Base-by-base conservation (phyloP, 2,329 filamentous ascomycete species). In the Aspergillus arachidicola region DNA sequence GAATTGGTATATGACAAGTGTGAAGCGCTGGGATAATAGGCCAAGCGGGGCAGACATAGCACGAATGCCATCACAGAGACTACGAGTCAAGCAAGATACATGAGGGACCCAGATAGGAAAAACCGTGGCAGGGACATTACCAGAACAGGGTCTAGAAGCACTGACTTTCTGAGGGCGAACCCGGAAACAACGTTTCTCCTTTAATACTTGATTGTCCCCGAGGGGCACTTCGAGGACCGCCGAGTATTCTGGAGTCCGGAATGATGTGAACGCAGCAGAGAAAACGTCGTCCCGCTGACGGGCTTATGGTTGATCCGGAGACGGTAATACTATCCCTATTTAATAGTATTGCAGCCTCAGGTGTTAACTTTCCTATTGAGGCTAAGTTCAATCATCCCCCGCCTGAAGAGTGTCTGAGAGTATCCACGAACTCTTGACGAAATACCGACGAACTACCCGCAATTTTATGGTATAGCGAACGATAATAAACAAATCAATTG, bases 171-270 rank as follows among this genome's bases (percentile, higher is more conserved):
- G 50, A 34, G 30, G 50, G 50, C 28, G 53, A 56, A 34, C 60
- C 59, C 57, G 48, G 62, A 50, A 50, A 61, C 41, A 59, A 64
- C 61, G 57, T 56, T 64, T 58, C 48, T 66, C 50, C 70, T 71
- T 53, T 72, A 64, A 73, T 69, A 66, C 57, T 62, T 60, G 66
- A 64, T 69, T 70, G 68, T 67, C 69, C 50, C 56, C 50, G 38
- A 58, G 66, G 71, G 57, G 75, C 72, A 78, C 76, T 78, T 79
- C 76, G 69, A 75, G 76, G 76, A 78, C 74, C 75, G 76, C 75
- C 72, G 75, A 69, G 76, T 79, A 78, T 78, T 79, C 76, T 78
- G 71, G 75, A 78, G 76, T 76, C 75, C 76, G 76, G 76, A 78
- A 78, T 72, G 73, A 64, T 65, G 64, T 70, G 71, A 76, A 76